Percentiles rank a stretch among this genome's conserved stretches.
phyloP scores from a whole-genome alignment of 371 early-diverging fungal genomes.

The Capniomyces stellatus region DNA sequence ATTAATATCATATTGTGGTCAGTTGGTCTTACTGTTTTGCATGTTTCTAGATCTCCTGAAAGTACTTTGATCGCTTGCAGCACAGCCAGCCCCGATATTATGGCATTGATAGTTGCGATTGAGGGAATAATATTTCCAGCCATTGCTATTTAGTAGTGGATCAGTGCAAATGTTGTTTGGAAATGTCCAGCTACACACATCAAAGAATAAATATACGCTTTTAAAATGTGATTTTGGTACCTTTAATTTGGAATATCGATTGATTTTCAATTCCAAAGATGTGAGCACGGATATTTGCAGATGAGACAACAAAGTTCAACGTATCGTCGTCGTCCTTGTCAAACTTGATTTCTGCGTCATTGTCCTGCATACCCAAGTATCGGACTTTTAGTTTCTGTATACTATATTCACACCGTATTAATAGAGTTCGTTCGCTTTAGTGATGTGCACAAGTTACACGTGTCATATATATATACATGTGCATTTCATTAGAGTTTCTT shows the following conservation, averaged over 20 bases:
- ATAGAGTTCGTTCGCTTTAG: too few relatives aligned
- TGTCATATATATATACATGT: too few relatives aligned
- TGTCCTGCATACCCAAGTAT: not conserved
- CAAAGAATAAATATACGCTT: too few relatives aligned
- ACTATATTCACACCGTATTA: not conserved
- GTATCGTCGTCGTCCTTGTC: conserved; percentile 88
- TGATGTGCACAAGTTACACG: too few relatives aligned
- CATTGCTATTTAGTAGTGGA: conserved; percentile 43
- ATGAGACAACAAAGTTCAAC: conserved; percentile 80
- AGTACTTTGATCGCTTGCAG: conserved; percentile 65
- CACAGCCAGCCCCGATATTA: conserved; percentile 91
- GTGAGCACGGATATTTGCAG: conserved; percentile 69
- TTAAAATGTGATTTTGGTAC: not conserved
- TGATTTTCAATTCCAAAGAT: conserved; percentile 61
- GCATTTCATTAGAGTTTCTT: too few relatives aligned
- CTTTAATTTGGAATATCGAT: conserved; percentile 71
- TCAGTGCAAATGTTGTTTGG: not conserved
- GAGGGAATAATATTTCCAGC: conserved; percentile 99
- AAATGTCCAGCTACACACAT: too few relatives aligned
- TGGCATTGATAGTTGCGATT: conserved; percentile 99
- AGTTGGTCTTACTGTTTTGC: conserved; percentile 31
- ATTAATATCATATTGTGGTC: too few relatives aligned
- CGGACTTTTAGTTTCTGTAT: not conserved
- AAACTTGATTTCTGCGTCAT: conserved; percentile 33
- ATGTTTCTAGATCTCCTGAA: conserved; percentile 25